Percentiles rank a stretch among this genome's conserved stretches.
Conservation (phyloP, 2,329 filamentous ascomycete genomes). For the Rhynchosporium graminicola region DNA sequence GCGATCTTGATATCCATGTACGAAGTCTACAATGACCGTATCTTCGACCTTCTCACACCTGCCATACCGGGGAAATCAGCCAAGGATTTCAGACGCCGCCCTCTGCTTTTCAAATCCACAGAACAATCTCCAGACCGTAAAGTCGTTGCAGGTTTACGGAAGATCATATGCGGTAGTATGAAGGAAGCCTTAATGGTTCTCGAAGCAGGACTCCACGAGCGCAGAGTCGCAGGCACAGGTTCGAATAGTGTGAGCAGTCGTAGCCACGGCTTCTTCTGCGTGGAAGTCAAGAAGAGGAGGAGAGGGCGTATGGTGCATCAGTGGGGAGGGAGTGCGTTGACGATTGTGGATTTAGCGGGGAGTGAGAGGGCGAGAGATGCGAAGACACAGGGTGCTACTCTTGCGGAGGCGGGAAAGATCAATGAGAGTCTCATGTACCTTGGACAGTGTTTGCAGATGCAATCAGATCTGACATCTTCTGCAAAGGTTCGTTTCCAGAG, state of each 20-base stretch:
- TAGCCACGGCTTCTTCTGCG: constrained; percentile 93
- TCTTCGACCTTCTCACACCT: constrained; percentile 85
- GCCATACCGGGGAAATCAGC: constrained; percentile 59
- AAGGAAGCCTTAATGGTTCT: constrained; percentile 86
- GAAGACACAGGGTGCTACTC: constrained; percentile 88
- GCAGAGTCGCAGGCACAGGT: constrained; percentile 84
- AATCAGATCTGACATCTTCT: constrained; percentile 74
- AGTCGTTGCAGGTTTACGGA: constrained; percentile 86
- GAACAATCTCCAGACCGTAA: constrained; percentile 89
- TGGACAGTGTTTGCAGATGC: constrained; percentile 94
- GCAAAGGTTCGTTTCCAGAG: constrained; percentile 61
- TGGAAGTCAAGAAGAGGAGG: constrained; percentile 86
- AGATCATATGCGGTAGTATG: constrained; percentile 81
- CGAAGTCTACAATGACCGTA: constrained; percentile 97
- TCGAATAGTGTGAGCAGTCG: constrained; percentile 91
- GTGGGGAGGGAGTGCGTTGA: constrained; percentile 79
- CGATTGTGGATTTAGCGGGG: constrained; percentile 88
- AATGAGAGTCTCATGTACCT: constrained; percentile 99
- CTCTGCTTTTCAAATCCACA: constrained; percentile 88
- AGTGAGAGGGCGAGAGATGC: constrained; percentile 92
- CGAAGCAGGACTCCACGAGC: constrained; percentile 84
- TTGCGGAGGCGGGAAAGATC: constrained; percentile 96
- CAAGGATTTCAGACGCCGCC: constrained; percentile 73
- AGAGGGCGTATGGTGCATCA: constrained; percentile 52
- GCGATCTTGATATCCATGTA: constrained; percentile 95